Base-by-base conservation (phyloP, 2,329 filamentous ascomycete species). In the Ilyonectria robusta region DNA sequence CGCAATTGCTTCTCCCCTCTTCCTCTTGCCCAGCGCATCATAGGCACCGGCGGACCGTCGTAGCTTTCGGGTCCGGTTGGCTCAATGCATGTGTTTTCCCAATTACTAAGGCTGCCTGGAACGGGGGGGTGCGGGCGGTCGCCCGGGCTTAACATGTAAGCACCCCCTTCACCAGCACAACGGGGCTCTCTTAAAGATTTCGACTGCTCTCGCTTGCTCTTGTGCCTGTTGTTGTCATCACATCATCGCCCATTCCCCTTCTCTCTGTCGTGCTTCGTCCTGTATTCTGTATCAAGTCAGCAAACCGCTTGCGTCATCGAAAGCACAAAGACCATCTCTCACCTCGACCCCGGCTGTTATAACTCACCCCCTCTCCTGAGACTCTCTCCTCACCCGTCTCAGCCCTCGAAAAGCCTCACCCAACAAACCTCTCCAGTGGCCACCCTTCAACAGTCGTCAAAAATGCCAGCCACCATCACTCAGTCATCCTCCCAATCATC, bases 401-500 rank as follows among this genome's bases (percentile, higher is more conserved):
- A 67, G 59, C 59, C 58, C 54, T 69, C 70, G 72, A 74, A 71
- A 75, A 72, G 59, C 70, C 62, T 66, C 70, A 72, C 26, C 57
- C 57, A 69, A 66, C 55, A 71, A 51, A 37, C n/a, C 66, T 61
- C 57, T 21, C 67, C 19, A 56, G 51, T 47, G 58, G 37, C 33
- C 58, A 67, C 44, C 53, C 59, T 60, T 62, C 53, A 53, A 58
- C 7, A 64, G n/a, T 51, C 75, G 79, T 79, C 73, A 78, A 71
- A 71, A 62, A 81, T 80, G 77, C 77, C 81, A 66, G 70, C 77
- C 72, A 72, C 76, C 57, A 80, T 79, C 72, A 78, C 78, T 47
- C 77, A 81, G 69, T 75, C 79, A 42, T 82, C 81, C 33, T 83
- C 84, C n/a, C 78, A 79, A 67, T 76, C 80, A 62, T 70, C 82